A percentile compares a stretch with the other conserved stretches of the same genome.
phyloP scores from a whole-genome alignment of 345 rosid species.

The Eucalyptus viminalis region DNA sequence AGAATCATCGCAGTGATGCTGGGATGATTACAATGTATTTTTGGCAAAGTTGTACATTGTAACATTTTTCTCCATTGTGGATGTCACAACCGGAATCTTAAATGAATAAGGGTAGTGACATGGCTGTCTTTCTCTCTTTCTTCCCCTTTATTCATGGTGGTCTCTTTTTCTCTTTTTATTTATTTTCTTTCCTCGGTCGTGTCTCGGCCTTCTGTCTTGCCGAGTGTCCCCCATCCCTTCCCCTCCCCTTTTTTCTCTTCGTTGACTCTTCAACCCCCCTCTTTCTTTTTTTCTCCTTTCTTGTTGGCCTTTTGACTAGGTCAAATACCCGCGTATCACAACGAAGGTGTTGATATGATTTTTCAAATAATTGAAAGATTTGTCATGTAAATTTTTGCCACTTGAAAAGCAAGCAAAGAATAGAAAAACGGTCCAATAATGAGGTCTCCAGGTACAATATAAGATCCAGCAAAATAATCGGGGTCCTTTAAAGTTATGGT shows the following conservation, averaged over 20 bases:
- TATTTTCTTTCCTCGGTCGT: not conserved
- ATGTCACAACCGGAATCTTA: not conserved
- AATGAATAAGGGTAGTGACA: not conserved
- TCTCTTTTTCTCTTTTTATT: not conserved
- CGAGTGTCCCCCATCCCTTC: not conserved
- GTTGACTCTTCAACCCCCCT: not conserved
- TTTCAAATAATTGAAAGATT: not conserved
- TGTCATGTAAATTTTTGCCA: not conserved
- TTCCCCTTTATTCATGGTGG: not conserved
- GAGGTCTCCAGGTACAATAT: not conserved
- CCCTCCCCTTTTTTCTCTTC: not conserved
- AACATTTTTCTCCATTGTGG: not conserved
- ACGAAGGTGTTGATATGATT: not conserved
- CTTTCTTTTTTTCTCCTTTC: not conserved
- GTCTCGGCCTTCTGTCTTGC: not conserved
- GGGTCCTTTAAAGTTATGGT: not conserved
- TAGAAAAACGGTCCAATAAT: not conserved
- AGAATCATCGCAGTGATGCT: not conserved
- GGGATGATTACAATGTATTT: not conserved
- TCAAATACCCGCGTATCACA: not conserved
- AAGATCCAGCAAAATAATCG: not conserved
- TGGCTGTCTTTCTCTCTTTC: not conserved
- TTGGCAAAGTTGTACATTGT: not conserved
- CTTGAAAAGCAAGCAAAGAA: not conserved
- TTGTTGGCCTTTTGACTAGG: not conserved